Base-by-base conservation (phyloP, 2,329 filamentous ascomycete species). In the Pseudogymnoascus sp. region DNA sequence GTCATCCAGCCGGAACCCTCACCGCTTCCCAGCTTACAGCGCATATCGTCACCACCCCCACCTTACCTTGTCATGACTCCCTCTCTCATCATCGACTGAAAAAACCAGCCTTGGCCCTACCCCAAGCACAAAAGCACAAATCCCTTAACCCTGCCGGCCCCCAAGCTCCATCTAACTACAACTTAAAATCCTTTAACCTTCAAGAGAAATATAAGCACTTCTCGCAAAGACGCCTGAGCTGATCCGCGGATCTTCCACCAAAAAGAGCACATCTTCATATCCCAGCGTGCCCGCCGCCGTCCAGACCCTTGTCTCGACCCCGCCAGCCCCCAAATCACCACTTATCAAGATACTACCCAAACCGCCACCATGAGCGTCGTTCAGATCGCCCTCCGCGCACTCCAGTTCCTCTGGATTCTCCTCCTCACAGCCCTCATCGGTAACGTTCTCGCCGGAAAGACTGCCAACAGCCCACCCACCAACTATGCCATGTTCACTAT, bases 401-500 rank as follows among this genome's bases (percentile, higher is more conserved):
- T 66, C 7, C 67, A 71, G 26, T 69, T 74, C 62, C 3, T 74
- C 53, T 71, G 64, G 64, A 68, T 67, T n/a, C 62, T 74, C 4
- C 66, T 74, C 26, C 65, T 68, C 21, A 69, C 68, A 14, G 68
- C 72, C 6, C 62, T 74, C 33, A 64, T 74, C 29, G 72, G 71
- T 14, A 71, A 73, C 40, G 72, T 70, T 1, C 73, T 74, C 40
- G 68, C 66, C 0, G 82, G 88, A 66, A 86, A 85, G 0, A 83
- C 89, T 56, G 83, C 84, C 0, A 80, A 89, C 1, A 78, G 79
- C 0, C 87, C 88, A 56, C 82, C 83, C 0, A 74, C 79, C 10
- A 81, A 85, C 66, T 74, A 68, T 65, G 79, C 83, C 74, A 87
- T 93, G 78, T 93, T 92, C 74, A 84, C 87, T 67, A 79, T 83